Evolutionary conservation across 2,329 filamentous ascomycete genomes (phyloP).

Genomic region (Fusarium armeniacum): DNA sequence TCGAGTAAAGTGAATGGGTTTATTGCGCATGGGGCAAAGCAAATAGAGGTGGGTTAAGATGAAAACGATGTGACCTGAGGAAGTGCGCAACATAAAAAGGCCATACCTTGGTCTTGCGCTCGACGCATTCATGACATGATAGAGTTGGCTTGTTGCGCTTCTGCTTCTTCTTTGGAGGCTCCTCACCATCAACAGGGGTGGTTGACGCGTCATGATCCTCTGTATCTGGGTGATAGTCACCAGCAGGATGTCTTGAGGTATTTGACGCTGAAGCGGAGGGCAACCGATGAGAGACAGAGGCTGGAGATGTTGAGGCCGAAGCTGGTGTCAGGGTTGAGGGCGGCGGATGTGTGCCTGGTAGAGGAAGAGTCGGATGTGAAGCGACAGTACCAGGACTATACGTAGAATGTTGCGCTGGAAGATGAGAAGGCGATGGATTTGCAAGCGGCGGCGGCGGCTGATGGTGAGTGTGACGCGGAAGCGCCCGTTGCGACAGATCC

Average conservation of each 20-base stretch:
- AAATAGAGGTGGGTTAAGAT: conserved; percentile 1
- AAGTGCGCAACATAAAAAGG: conserved; percentile 18
- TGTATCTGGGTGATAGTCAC: conserved; percentile 39
- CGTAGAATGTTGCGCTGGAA: conserved; percentile 38
- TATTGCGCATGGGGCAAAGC: conserved; percentile 27
- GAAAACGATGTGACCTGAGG: conserved; percentile 10
- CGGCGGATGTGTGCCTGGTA: conserved; percentile 37
- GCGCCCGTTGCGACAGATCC: conserved; percentile 50
- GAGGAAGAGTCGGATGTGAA: conserved; percentile 35
- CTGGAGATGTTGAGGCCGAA: conserved; percentile 50
- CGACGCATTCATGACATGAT: conserved; percentile 84
- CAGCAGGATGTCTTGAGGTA: conserved; percentile 35
- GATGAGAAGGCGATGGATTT: conserved; percentile 41
- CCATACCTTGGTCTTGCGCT: conserved; percentile 82
- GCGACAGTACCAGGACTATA: conserved; percentile 38
- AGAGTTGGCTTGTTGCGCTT: conserved; percentile 88
- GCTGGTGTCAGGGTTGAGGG: conserved; percentile 48
- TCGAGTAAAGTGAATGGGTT: conserved; percentile 37
- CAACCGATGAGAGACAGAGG: conserved; percentile 45
- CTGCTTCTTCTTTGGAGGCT: conserved; percentile 76
- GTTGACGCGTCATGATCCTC: conserved; percentile 45
- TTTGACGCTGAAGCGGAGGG: conserved; percentile 43
- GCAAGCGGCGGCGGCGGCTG: conserved; percentile 36
- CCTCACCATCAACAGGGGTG: conserved; percentile 48
- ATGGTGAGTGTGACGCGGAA: conserved; percentile 46